Evolutionary conservation across 2,329 filamentous ascomycete species (phyloP), one percentile per base, ranked within the genome.

Genomic region (Cladophialophora exuberans): DNA sequence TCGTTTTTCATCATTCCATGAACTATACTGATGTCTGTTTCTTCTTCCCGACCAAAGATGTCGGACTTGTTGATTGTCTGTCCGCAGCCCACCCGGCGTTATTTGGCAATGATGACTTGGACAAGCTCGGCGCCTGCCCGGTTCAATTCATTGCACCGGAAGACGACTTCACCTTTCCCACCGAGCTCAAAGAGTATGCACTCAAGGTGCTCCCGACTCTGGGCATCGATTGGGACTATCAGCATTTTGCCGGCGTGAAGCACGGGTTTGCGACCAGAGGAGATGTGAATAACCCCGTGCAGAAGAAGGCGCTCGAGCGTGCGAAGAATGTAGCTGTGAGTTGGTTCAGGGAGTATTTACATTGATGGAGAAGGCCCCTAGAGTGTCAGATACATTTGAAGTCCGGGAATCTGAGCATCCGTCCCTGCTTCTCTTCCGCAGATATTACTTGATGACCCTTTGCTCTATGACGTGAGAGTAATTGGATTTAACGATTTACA

Each of bases 121-220:
- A 77, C 11, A 69, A 64, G 0, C 63, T 80, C 1, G 25, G 35
- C 6, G 67, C 45, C 1, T 79, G 81, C 0, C 79, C 80, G 0
- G 69, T 76, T n/a, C 80, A 83, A 67, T 66, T 82, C 4, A 62
- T 83, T 5, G 77, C 78, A 1, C 78, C 80, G 0, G 78, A 83
- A 67, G 42, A 66, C 25, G 81, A 83, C 63, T 49, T 31, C 0
- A 48, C 63, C 15, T 82, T 70, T 61, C 70, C 74, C 1, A 48
- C 65, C 0, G 79, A 81, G 65, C 47, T 82, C 45, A 83, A 82
- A 68, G 42, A 53, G 39, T 66, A 74, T 62, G 67, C 71, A 0
- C 73, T 77, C 57, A 60, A 69, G 47, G 70, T 68, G 6, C 54
- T 82, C 33, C 70, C 65, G 20, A 68, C 62, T 43, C 42, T 70